Base-by-base conservation (phyloP, 352 stramenopile genomes). In the Aphanomyces astaci region DNA sequence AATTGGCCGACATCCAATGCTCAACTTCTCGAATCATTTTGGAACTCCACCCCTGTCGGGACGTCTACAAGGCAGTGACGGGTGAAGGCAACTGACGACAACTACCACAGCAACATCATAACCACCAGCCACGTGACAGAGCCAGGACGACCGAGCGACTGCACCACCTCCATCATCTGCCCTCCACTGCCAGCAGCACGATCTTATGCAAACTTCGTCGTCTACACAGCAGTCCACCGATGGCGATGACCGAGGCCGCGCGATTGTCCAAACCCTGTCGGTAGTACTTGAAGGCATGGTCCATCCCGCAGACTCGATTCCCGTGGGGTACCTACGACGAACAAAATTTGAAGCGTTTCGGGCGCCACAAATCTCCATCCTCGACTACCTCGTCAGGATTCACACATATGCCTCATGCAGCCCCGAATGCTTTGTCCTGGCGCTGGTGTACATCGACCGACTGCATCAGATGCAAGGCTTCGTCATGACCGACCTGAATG, bases 361-460 rank as follows among this genome's bases (percentile, higher is more conserved):
- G 39, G 78, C 84, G 25, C 86, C 86, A 0, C 82, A 81, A 36
- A 94, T 94, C 66, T 92, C 84, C 19, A 81, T 94, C 27, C 79
- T 81, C 7, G 86, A 94, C 76, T 94, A 94, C 72, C 75, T 94
- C 46, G 71, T 77, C 74, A 82, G 86, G 54, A 99, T 99, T 74
- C 90, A 98, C 74, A 98, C 98, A 77, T 99, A 99, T 77, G 94
- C 96, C 32, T 96, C 87, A 39, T 99, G 97, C 78, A 99, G 95
- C 70, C 96, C 95, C 46, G 96, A 99, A 75, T 99, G 97, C 75
- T 99, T 99, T 75, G 94, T 99, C 48, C 79, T 99, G 7, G 93
- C 96, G 39, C 90, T 99, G 33, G 97, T 99, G 46, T 99, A 99
- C 81, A 99, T 99, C 64, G 96, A 99, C 76, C 91, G 96, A 0